Base-by-base conservation (phyloP, 768 basidiomycete species). In the Boletus edulis region DNA sequence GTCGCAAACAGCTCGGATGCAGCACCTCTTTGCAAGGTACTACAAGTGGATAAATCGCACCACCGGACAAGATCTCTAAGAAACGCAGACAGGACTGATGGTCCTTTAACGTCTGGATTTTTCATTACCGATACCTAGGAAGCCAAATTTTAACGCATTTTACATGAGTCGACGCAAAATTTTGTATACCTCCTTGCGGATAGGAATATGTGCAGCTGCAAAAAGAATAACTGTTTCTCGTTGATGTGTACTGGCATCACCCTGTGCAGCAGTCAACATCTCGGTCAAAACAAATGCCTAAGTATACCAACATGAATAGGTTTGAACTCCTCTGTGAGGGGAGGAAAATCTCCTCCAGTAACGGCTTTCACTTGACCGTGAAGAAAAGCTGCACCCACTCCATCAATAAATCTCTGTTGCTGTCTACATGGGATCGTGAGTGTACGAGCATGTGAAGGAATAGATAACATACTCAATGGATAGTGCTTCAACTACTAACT, bases 181-280 rank as follows among this genome's bases (percentile, higher is more conserved):
- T 32, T 9, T 20, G 56, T 77, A 31, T 51, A 87, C 91, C 71
- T 93, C 85, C 62, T 81, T 83, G 57, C 80, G 78, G 12, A 92
- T 66, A 1, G 89, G 77, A 27, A 89, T 71, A 4, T 91, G 66
- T 0, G 81, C 83, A 17, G 88, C 82, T 5, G 88, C 75, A 59
- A 94, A 84, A 43, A 96, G 71, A 0, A 78, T 66, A 14, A 92
- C 69, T 1, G 90, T 75, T 56, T 89, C 85, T 57, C 82, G 84
- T 61, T 91, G 85, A 32, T 57, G 58, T 20, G 54, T 51, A 40
- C 51, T 57, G 27, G 65, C 51, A 55, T 57, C 24, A 14, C 13
- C 43, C 69, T 71, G 49, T 24, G 29, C 47, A 31, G 4, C n/a
- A 18, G 47, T 58, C 17, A 55, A 22, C 17, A 41, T 50, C 29